Evolutionary conservation across 2,329 filamentous ascomycete species (phyloP), one percentile per base, ranked within the genome.

Genomic region (Gnomoniopsis smithogilvyi): DNA sequence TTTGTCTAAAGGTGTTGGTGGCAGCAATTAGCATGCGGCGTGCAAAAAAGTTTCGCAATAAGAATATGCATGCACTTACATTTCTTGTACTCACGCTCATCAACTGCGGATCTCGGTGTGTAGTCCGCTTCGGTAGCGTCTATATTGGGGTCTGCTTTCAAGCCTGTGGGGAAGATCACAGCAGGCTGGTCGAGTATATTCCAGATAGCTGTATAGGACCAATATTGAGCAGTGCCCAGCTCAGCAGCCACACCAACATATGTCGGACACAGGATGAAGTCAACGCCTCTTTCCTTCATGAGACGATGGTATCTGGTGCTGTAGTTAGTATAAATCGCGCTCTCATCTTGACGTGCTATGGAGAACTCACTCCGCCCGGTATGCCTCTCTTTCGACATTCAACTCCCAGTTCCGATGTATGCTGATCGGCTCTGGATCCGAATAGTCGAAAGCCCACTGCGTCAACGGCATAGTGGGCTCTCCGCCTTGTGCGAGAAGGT

Each of bases 171-270:
- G 19, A 72, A 67, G 1, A 67, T 60, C 8, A 63, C 58, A 26
- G 58, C 65, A 1, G 69, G 69, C 14, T 68, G 64, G 41, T 73
- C 70, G 1, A 72, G 67, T 3, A 70, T 64, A 38, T 73, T 73
- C 66, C 68, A 72, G 22, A 70, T 66, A 3, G 66, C 64, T 0
- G 70, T 73, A 54, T 73, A 73, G 22, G 58, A 56, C 60, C 63
- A 69, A 46, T 69, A 68, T 14, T 65, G 63, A 3, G 64, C 56
- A 17, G 64, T 60, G 3, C 64, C 68, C 6, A 64, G 60, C 3
- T 41, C 56, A 1, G 64, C 63, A 2, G 64, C 66, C 12, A 61
- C 62, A 17, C 68, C 68, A 2, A 67, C 58, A 17, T 64, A 69
- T 1, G 63, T 64, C 1, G 68, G 68, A 33, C 67, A 68, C 15